Evolutionary conservation across 345 rosid species (phyloP), one percentile per base, ranked within the genome.

Genomic region (Eucalyptus pumila): DNA sequence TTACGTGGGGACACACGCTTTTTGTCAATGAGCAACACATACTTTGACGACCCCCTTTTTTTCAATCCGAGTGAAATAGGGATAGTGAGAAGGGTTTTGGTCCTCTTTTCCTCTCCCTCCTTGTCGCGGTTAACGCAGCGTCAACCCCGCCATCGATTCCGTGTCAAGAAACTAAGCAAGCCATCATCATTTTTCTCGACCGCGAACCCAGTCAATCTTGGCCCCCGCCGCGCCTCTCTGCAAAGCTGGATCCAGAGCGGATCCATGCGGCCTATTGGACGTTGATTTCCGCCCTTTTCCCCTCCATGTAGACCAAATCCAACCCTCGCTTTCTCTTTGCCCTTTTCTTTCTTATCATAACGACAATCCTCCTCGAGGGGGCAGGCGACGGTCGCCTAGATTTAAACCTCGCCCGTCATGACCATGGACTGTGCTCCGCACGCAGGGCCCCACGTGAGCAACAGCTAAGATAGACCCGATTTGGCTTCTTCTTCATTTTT

Each of bases 401-500:
- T 72, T 19, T 11, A 21, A 19, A 21, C 81, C 5, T 4, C 27
- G 45, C 27, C 14, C 45, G 12, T 72, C 27, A 7, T 23, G 13
- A 19, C 81, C 13, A 6, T 69, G 7, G 80, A 16, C 40, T 11
- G 80, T 9, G 44, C 23, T 17, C 42, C 44, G 4, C 24, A 21
- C 7, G 26, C 24, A 40, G 44, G 80, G 13, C 26, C 10, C 10
- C 44, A 9, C 3, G 80, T 17, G 80, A 34, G 19, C 44, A 11
- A 34, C 11, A 6, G 81, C 24, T 19, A 37, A 17, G 81, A 72
- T 34, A 2, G 81, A 16, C 24, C 26, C 44, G 4, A 34, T 72
- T 34, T 6, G 37, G 40, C 3, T 2, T 2, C 2, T 14, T 62
- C 0, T n/a, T n/a, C n/a, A n/a, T n/a, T 7, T 30, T 30, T 4